Base-by-base conservation (phyloP, 2,329 filamentous ascomycete species). In the Endoconidiophora polonica region DNA sequence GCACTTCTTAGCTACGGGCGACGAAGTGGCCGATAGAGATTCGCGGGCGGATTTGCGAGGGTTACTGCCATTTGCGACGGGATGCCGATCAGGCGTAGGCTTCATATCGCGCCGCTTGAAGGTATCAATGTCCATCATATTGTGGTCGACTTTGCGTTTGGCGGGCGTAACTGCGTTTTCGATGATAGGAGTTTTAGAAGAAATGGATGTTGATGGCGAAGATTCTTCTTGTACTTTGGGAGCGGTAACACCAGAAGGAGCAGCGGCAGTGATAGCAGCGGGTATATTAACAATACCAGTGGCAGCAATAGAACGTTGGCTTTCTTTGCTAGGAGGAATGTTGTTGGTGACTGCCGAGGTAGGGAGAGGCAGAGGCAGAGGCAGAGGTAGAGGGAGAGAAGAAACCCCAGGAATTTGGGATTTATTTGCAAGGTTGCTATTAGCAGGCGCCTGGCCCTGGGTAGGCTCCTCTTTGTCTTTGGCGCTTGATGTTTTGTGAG, bases 131-230 rank as follows among this genome's bases (percentile, higher is more conserved):
- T 53, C 43, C 40, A 50, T 53, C 51, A 53, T 53, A 44, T 68
- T 59, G 54, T 68, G 59, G 26, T 68, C 69, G 24, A 71, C 60
- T 59, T 73, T 73, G 48, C 70, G 62, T 58, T 73, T 73, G 22
- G 63, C 65, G 24, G 68, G 63, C 33, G 65, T 67, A 49, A 58
- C 56, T 47, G 63, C 63, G 48, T 62, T 62, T 46, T 63, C 58
- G 47, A 44, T 37, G 29, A 52, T 33, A 10, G 50, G 46, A 10
- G 50, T 39, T 20, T 48, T 52, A 12, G 39, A 40, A 22, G 47
- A 43, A 7, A 37, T 43, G n/a, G 50, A 48, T 33, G 41, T 33
- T 5, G 49, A 46, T 33, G 29, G 29, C 4, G 29, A 33, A 33
- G 7, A 33, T 33, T 33, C 29, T 33, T 33, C 44, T 38, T 23